Base-by-base conservation (phyloP, 1,139 yeast genomes). In the Pichia sp. region DNA sequence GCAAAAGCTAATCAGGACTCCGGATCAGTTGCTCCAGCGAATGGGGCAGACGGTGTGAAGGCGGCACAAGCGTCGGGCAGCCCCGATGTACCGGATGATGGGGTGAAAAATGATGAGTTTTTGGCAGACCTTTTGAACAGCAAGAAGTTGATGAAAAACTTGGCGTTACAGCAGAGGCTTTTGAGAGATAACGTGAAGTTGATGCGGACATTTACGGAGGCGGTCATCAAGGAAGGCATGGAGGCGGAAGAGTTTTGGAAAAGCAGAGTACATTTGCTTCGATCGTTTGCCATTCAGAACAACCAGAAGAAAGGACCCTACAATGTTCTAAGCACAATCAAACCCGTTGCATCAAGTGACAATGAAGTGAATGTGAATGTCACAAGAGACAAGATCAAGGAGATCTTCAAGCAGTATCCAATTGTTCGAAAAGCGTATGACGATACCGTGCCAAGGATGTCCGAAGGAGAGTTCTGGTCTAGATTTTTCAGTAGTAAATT, bases 391-490 rank as follows among this genome's bases (percentile, higher is more conserved):
- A 90, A 87, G 59, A 92, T 93, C 64, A 85, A 83, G 57, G 96
- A 89, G 61, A 90, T 95, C 30, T 92, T 93, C 67, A 89, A 86
- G 52, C 96, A 95, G 57, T 93, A 93, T 66, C 99, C 99, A 0
- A 81, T 92, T 41, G 95, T 93, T n/a, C 82, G 88, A 57, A 84
- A 81, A 59, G 98, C 98, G 0, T 93, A 87, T 66, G 83, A 82
- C 59, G 99, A 93, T 58, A 82, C 85, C 58, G 99, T 95, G 1
- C 99, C 99, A 0, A 85, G 85, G 59, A 78, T 93, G 58, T 79
- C 81, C 51, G 98, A 92, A 68, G 93, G 95, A 42, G 96, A 88
- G 65, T 93, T 93, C 64, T 93, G 99, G 99, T 87, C 96, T n/a
- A 76, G 98, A 59, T 95, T 93, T 66, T 93, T 93, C 75, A 85